Evolutionary conservation across 345 rosid species (phyloP), one percentile per base, ranked within the genome.

Genomic region (Eutrema heterophyllum): DNA sequence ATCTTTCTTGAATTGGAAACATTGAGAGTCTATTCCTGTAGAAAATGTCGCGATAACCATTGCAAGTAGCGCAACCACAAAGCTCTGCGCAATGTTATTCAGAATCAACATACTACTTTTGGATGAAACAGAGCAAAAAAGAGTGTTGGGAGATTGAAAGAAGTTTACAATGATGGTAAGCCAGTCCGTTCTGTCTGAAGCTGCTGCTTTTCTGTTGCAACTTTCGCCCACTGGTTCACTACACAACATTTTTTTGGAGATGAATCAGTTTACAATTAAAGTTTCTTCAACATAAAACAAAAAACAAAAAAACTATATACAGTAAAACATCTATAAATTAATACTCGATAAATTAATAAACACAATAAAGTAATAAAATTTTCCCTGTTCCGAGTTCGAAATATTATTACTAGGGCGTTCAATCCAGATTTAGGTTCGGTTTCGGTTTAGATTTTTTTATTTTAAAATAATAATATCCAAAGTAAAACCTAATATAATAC

Each of bases 1-100:
- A 70, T 75, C 65, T 70, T 88, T 91, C 86, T 77, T 84, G 60
- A 83, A 63, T 83, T 94, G 97, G 75, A 94, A 88, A 71, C 98
- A 89, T 67, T 94, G 82, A 1, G 98, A 94, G 78, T 94, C 98
- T 29, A 94, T 89, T 54, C 98, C 98, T 1, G 98, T 91, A 0
- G 98, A 94, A 81, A 91, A 94, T 64, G 98, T 94, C 2, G 98
- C 98, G 14, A 89, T 82, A 64, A 94, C 98, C 76, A 94, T 94
- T 21, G 97, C 83, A 26, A 94, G 86, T 13, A 94, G 64, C 4
- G 96, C 98, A 68, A 94, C 83, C 51, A 91, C 76, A 74, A 94
- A 94, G 80, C 97, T 91, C 98, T 94, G 91, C 61, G 56, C 13
- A 57, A 71, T 21, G 21, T 46, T 14, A 56, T 21, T 16, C 40